Evolutionary conservation across 2,329 filamentous ascomycete genomes (phyloP).

Genomic region (Alternaria hordeiaustralica): DNA sequence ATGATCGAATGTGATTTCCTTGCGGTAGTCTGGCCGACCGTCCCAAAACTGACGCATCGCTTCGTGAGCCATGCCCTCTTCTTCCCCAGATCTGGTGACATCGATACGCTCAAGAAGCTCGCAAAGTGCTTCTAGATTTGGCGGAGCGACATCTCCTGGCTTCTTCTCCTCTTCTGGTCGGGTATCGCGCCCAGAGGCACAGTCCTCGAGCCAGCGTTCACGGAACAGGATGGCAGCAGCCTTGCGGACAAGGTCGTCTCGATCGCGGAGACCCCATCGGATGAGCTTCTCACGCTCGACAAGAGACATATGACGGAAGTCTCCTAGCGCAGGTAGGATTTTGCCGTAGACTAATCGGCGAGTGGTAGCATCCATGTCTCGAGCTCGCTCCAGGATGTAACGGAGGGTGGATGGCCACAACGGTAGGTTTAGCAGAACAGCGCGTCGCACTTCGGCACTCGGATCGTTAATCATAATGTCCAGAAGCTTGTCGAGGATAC

Average conservation of each 20-base stretch:
- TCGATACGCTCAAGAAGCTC: constrained; percentile 95
- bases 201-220: constrained; percentile 98
- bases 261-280: constrained; percentile 90
- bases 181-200: constrained; percentile 70
- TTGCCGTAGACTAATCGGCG: constrained; percentile 85
- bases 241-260: constrained; percentile 92
- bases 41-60: constrained; percentile 98
- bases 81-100: constrained; percentile 85
- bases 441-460: constrained; percentile 88
- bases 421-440: constrained; percentile 88
- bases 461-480: constrained; percentile 93
- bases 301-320: constrained; percentile 91
- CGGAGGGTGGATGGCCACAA: constrained; percentile 82
- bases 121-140: constrained; percentile 78
- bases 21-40: constrained; percentile 81
- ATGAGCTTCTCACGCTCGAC: constrained; percentile 95
- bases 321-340: constrained; percentile 84
- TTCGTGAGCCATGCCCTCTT: constrained; percentile 88
- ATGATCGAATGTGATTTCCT: constrained; percentile 74
- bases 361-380: constrained; percentile 86
- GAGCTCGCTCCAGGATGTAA: constrained; percentile 85
- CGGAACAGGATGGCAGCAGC: constrained; percentile 88
- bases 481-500: constrained; percentile 81
- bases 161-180: constrained; percentile 62
- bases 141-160: constrained; percentile 50